Evolutionary conservation across 805 yeast genomes (phyloP).

Genomic region (Pichia membranifaciens): DNA sequence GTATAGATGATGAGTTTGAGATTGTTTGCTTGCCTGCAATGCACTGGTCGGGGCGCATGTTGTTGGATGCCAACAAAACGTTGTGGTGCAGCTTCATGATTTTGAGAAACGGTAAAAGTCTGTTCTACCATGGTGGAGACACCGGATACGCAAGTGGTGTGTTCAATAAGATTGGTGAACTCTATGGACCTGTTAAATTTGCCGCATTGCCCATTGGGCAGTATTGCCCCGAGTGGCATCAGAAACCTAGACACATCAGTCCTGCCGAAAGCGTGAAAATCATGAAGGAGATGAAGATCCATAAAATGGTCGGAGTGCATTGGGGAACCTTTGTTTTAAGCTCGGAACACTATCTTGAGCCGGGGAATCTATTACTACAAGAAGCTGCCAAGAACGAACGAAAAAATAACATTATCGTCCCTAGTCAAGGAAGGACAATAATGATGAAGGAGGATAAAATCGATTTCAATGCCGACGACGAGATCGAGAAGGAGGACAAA

Average conservation of each 20-base stretch:
- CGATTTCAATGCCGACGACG: slow-evolving; percentile 7
- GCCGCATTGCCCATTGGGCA: slow-evolving; percentile 92
- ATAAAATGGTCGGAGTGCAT: slow-evolving; percentile 77
- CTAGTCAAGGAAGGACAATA: slow-evolving; percentile 58
- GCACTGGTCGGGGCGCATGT: slow-evolving; percentile 92
- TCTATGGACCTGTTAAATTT: slow-evolving; percentile 57
- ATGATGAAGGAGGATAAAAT: slow-evolving; percentile 12
- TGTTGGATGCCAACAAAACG: slow-evolving; percentile 74
- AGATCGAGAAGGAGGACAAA: slow-evolving; percentile 13
- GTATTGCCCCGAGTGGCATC: slow-evolving; percentile 93
- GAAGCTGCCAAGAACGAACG: slow-evolving; percentile 40
- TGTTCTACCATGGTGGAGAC: slow-evolving; percentile 90
- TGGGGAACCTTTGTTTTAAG: slow-evolving; percentile 95
- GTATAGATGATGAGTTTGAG: slow-evolving; percentile 50
- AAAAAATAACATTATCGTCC: slow-evolving; percentile 45
- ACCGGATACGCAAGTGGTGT: slow-evolving; percentile 81
- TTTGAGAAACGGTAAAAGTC: slow-evolving; percentile 57
- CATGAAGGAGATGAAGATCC: slow-evolving; percentile 54
- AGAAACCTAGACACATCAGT: slow-evolving; percentile 78
- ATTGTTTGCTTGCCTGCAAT: slow-evolving; percentile 87
- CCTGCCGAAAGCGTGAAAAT: slow-evolving; percentile 74
- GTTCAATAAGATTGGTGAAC: slow-evolving; percentile 58
- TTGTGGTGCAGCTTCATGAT: slow-evolving; percentile 88
- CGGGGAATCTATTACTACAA: slow-evolving; percentile 52
- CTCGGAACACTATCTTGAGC: slow-evolving; percentile 83